Conservation (phyloP, 2,329 filamentous ascomycete species). For the Neobulgaria alba region DNA sequence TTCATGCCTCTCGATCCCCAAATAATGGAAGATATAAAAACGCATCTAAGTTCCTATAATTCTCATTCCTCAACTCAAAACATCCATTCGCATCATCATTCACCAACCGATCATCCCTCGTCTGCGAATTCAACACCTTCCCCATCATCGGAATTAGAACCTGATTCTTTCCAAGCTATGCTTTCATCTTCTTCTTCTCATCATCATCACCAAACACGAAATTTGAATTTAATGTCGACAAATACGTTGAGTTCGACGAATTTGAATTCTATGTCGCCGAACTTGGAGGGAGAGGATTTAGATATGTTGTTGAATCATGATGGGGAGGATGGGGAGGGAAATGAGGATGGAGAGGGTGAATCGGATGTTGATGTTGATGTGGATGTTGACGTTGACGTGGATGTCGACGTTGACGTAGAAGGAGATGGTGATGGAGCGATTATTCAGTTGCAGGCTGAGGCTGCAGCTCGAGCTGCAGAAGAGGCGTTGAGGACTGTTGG, state of each 20-base stretch:
- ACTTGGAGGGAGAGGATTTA: no score
- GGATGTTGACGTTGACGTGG: conserved; percentile 2
- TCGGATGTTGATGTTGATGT: conserved; percentile 10
- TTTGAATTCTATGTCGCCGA: no score
- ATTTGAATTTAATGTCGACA: no score
- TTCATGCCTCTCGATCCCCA: conserved; percentile 48
- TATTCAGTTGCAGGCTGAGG: conserved; percentile 14
- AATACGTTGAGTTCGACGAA: no score
- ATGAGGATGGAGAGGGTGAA: conserved; percentile 22
- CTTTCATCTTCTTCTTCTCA: background rate
- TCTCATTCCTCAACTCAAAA: conserved; percentile 5
- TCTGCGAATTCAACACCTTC: no score
- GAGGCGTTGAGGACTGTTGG: conserved; percentile 13
- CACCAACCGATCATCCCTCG: no score
- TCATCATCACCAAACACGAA: background rate
- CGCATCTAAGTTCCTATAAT: conserved; percentile 29
- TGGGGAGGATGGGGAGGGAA: conserved; percentile 9
- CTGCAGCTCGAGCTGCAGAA: conserved; percentile 13
- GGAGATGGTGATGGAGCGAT: conserved; percentile 6
- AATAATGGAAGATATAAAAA: conserved; percentile 46
- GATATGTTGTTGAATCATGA: background rate
- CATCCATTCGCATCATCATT: conserved; percentile 6
- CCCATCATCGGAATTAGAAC: conserved; percentile 5
- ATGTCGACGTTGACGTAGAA: conserved; percentile 7
- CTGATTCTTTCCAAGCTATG: no score